Percentiles rank a stretch among this genome's conserved stretches.
Evolutionary conservation across 2,329 filamentous ascomycete genomes (phyloP).

Genomic region (Cordyceps javanica): DNA sequence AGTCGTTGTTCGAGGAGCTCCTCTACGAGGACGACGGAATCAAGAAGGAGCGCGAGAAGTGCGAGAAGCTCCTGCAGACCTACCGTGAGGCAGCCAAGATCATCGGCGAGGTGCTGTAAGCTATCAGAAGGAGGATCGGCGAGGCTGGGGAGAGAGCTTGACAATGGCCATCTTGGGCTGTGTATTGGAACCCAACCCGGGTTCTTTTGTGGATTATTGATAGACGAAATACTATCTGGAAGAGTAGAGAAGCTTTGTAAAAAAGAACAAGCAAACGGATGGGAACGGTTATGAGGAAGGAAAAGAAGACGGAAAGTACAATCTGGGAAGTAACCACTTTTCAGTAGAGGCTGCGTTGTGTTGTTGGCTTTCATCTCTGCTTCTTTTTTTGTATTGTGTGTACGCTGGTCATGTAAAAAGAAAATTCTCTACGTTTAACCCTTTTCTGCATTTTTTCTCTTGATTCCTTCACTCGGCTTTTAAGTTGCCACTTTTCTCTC

Average conservation of each 20-base stretch:
- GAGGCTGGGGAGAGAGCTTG: neutral
- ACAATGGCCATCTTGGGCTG: neutral
- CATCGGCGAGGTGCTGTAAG: constrained; percentile 85
- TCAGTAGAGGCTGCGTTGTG: neutral
- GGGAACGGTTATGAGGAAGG: neutral
- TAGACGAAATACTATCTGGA: neutral
- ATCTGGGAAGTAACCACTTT: neutral
- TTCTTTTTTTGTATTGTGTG: constrained; percentile 12
- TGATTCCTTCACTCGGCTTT: neutral
- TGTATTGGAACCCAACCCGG: neutral
- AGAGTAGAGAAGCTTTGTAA: neutral
- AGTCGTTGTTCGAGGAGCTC: constrained; percentile 82
- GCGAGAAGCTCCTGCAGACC: constrained; percentile 88
- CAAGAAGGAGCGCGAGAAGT: constrained; percentile 97
- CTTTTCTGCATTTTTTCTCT: neutral
- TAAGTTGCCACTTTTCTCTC: neutral
- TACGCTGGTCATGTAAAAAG: constrained; percentile 15
- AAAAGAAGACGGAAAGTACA: neutral
- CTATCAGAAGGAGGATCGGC: neutral
- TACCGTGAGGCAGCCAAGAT: constrained; percentile 98
- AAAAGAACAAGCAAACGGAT: neutral
- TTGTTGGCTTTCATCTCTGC: neutral
- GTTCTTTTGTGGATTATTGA: neutral
- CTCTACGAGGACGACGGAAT: constrained; percentile 96
- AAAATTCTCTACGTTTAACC: constrained; percentile 11